Evolutionary conservation across 1,284 basidiomycete species (phyloP).

Genomic region (Ceratobasidium sp.): DNA sequence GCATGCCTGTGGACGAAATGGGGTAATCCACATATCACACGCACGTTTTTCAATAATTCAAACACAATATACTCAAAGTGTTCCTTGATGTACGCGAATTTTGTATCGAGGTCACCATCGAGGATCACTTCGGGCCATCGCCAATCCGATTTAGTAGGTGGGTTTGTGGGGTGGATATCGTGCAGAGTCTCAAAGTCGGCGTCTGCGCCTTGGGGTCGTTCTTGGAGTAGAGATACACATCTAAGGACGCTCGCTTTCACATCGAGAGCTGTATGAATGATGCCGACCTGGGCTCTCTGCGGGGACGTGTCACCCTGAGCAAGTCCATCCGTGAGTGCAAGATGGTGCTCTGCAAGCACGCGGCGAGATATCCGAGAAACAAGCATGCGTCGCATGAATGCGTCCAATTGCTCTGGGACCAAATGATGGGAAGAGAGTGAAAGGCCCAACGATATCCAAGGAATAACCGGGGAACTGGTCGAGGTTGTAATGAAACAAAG

Average conservation of each 20-base stretch:
- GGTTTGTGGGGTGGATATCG: constrained; percentile 45
- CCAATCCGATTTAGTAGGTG: constrained; percentile 26
- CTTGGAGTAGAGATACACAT: constrained; percentile 66
- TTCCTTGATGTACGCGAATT: constrained; percentile 81
- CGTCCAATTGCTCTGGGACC: constrained; percentile 76
- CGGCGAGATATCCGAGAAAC: constrained; percentile 86
- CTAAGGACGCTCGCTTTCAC: constrained; percentile 73
- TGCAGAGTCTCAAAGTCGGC: constrained; percentile 53
- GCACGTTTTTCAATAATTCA: constrained; percentile 84
- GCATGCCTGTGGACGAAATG: constrained; percentile 41
- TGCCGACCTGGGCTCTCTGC: constrained; percentile 71
- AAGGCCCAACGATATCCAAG: constrained; percentile 74
- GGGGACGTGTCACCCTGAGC: constrained; percentile 50
- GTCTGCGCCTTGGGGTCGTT: constrained; percentile 55
- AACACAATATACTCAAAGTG: constrained; percentile 92
- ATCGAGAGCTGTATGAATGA: constrained; percentile 79
- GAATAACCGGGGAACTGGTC: constrained; percentile 72
- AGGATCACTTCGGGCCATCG: constrained; percentile 70
- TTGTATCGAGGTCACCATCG: constrained; percentile 74
- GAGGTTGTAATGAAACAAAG: constrained; percentile 29
- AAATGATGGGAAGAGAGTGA: constrained; percentile 80
- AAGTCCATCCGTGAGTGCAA: constrained; percentile 73
- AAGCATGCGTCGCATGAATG: constrained; percentile 90
- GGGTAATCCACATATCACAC: constrained; percentile 45
- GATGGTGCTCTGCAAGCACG: constrained; percentile 87